A percentile compares a stretch with the other conserved stretches of the same genome.
Conservation (phyloP, 2,329 filamentous ascomycete species). For the Chrysoporthe austroafricana region DNA sequence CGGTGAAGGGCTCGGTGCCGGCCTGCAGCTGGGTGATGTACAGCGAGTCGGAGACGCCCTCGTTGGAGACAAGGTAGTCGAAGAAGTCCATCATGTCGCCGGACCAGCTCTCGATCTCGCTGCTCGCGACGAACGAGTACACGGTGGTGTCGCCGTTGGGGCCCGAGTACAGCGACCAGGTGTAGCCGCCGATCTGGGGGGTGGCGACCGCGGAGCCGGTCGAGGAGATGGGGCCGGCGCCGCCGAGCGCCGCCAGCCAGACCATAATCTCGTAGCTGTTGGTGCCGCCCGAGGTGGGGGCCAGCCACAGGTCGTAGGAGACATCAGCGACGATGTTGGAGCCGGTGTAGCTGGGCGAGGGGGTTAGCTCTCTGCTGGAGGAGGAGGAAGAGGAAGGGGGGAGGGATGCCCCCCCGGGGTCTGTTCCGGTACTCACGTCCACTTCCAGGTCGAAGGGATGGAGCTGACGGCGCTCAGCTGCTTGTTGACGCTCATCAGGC, state of each 20-base stretch:
- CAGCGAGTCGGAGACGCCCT: slow-evolving; percentile 53
- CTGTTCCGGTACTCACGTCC: slow-evolving; percentile 37
- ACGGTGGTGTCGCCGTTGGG: slow-evolving; percentile 63
- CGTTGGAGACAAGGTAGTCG: slow-evolving; percentile 54
- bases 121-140: slow-evolving; percentile 55
- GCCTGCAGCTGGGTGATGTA: slow-evolving; percentile 57
- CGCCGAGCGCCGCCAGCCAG: slow-evolving; percentile 62
- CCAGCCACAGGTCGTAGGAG: slow-evolving; percentile 64
- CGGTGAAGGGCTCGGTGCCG: slow-evolving; percentile 61
- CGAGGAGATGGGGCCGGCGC: slow-evolving; percentile 60
- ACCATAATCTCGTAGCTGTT: slow-evolving; percentile 68
- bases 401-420: background rate
- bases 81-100: slow-evolving; percentile 63
- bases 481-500: slow-evolving; percentile 38
- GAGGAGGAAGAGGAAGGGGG: background rate
- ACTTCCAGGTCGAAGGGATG: slow-evolving; percentile 45
- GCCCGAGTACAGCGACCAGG: slow-evolving; percentile 65
- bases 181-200: slow-evolving; percentile 54
- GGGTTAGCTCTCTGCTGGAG: background rate
- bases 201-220: slow-evolving; percentile 57
- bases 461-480: slow-evolving; percentile 40
- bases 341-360: slow-evolving; percentile 39
- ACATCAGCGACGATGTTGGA: slow-evolving; percentile 55
- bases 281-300: slow-evolving; percentile 45
- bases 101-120: slow-evolving; percentile 54